These are phyloP conservation scores for Ormosia emarginata DNA, from an alignment of 306 rosid species.

Conservation along the genomic window DNA sequence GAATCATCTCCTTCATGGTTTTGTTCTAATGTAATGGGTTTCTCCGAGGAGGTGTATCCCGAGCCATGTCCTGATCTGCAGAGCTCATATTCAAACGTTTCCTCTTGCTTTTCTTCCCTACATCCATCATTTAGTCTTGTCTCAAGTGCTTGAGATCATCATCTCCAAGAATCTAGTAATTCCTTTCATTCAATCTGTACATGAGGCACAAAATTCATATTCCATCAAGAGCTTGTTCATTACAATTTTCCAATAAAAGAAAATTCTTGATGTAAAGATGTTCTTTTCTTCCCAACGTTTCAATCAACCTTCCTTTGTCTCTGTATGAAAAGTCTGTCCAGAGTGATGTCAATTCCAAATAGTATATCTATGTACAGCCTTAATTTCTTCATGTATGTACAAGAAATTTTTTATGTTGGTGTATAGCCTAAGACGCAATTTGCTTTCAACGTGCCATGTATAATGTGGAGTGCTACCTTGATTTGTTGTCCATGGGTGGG, in stretches of 20 bases:
- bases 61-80: constrained; percentile 46
- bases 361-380: constrained; percentile 25
- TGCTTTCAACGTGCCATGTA: constrained; percentile 9
- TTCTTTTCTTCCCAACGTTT: constrained; percentile 21
- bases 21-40: constrained; percentile 45
- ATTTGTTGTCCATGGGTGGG: not conserved
- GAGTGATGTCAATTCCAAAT: constrained; percentile 11
- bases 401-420: constrained; percentile 11
- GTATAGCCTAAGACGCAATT: constrained; percentile 10
- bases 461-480: constrained; percentile 16
- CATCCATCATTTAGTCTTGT: constrained; percentile 8
- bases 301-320: constrained; percentile 26
- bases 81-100: constrained; percentile 18
- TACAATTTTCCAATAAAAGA: constrained; percentile 41
- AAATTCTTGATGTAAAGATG: constrained; percentile 27
- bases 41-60: constrained; percentile 41
- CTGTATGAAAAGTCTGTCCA: not conserved
- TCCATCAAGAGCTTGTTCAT: constrained; percentile 28
- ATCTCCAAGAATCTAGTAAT: constrained; percentile 17
- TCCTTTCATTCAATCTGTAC: constrained; percentile 45
- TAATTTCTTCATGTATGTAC: constrained; percentile 30
- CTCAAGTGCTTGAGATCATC: constrained; percentile 31
- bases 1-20: constrained; percentile 45
- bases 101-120: constrained; percentile 31
- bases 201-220: constrained; percentile 36